phyloP scores from a whole-genome alignment of 2,329 filamentous ascomycete genomes.

The Hypoxylon sp. region DNA sequence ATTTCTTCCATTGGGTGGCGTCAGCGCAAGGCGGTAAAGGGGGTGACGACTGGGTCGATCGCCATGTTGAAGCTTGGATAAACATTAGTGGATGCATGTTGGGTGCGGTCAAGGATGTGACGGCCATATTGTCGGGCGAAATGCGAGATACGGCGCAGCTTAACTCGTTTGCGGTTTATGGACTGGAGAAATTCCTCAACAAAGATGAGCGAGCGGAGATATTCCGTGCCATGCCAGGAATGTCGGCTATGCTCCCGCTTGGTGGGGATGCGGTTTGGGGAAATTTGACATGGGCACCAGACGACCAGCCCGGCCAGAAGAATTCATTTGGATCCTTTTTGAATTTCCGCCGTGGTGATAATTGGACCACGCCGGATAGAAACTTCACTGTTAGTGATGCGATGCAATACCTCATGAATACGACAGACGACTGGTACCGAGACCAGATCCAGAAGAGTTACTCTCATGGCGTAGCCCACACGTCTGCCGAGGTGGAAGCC shows the following conservation, averaged over 20 bases:
- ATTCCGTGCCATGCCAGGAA: slow-evolving; percentile 95
- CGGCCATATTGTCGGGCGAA: slow-evolving; percentile 91
- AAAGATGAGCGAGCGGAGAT: slow-evolving; percentile 91
- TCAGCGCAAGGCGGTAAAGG: slow-evolving; percentile 79
- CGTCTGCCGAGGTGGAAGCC: slow-evolving; percentile 78
- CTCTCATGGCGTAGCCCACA: slow-evolving; percentile 88
- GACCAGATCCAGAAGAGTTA: slow-evolving; percentile 77
- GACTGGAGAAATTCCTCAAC: slow-evolving; percentile 92
- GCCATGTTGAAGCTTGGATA: slow-evolving; percentile 92
- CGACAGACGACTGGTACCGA: slow-evolving; percentile 86
- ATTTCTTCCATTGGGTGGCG: slow-evolving; percentile 85
- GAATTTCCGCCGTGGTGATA: slow-evolving; percentile 77
- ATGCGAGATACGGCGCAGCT: slow-evolving; percentile 99
- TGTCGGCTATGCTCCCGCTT: slow-evolving; percentile 95
- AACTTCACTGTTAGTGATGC: slow-evolving; percentile 87
- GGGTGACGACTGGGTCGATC: slow-evolving; percentile 88
- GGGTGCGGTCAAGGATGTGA: slow-evolving; percentile 88
- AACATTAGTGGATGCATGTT: slow-evolving; percentile 99
- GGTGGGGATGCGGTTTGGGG: slow-evolving; percentile 97
- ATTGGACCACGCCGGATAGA: slow-evolving; percentile 67
- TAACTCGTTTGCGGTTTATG: slow-evolving; percentile 95
- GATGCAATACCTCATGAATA: slow-evolving; percentile 78
- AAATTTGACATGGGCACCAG: slow-evolving; percentile 84
- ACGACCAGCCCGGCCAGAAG: slow-evolving; percentile 78
- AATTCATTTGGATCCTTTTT: slow-evolving; percentile 82